phyloP scores from a whole-genome alignment of 371 early-diverging fungal species.

The Mortierella sp. region DNA sequence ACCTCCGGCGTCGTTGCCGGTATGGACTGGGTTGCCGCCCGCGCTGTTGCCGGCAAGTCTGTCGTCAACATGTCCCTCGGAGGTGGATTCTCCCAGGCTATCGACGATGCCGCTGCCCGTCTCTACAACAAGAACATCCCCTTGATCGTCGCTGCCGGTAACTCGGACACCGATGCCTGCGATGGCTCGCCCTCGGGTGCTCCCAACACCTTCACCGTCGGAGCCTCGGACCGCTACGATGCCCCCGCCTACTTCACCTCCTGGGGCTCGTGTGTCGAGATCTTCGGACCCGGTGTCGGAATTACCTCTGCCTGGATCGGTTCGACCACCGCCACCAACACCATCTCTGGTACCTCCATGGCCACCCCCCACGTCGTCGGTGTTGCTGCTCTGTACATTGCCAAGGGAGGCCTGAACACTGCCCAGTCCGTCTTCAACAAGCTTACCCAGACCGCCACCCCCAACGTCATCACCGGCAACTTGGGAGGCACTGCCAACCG shows the following conservation, averaged over 20 bases:
- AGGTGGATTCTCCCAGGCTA: constrained; percentile 60
- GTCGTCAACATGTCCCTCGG: constrained; percentile 71
- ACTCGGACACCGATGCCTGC: constrained; percentile 78
- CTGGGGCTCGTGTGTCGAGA: constrained; percentile 71
- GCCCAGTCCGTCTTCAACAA: constrained; percentile 44
- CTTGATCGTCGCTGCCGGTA: constrained; percentile 88
- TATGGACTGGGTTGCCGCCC: constrained; percentile 51
- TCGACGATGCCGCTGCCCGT: constrained; percentile 56
- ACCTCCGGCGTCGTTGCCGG: constrained; percentile 57
- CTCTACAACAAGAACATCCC: constrained; percentile 47
- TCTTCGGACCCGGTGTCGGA: constrained; percentile 66
- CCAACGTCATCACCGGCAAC: constrained; percentile 24
- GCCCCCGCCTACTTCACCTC: constrained; percentile 63
- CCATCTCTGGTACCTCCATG: constrained; percentile 65
- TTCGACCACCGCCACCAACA: constrained; percentile 33
- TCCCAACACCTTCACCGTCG: constrained; percentile 77
- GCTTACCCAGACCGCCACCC: constrained; percentile 27
- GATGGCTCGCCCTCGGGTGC: constrained; percentile 74
- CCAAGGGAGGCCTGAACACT: constrained; percentile 31
- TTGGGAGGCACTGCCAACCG: constrained; percentile 31
- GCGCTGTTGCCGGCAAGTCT: constrained; percentile 51
- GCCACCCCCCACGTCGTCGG: constrained; percentile 66
- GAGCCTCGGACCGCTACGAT: constrained; percentile 69
- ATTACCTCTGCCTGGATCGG: constrained; percentile 56
- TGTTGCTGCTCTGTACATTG: constrained; percentile 57